Base-by-base conservation (phyloP, 148 eudicot species). In the Gaultheria prostrata region DNA sequence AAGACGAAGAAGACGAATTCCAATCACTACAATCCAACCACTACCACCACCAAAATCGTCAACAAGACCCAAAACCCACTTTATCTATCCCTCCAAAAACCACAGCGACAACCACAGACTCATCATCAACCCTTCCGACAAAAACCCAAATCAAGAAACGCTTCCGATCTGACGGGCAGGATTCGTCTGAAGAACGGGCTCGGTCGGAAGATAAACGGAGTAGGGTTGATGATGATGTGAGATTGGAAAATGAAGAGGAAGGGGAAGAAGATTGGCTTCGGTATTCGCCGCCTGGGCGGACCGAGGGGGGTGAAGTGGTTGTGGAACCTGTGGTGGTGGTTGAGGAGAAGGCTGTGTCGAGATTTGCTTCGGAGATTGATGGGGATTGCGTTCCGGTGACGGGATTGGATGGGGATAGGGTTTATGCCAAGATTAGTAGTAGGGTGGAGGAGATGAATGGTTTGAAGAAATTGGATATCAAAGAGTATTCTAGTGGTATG, bases 381-480 rank as follows among this genome's bases (percentile, higher is more conserved):
- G 99, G 99, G 11, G 95, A 94, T 67, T 94, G 87, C 71, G 81
- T 94, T 80, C 94, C 99, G 10, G 92, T 96, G 80, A 96, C 98
- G 5, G 98, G 92, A 2, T 89, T 91, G 10, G 90, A 85, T 82
- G 98, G 94, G 33, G 95, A 93, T 71, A 90, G 99, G 88, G 98
- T 96, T 43, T 96, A 96, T 70, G 99, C 98, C 18, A 96, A 90
- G 91, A 85, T 93, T 53, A 82, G 82, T 80, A 30, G 72, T 13
- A 67, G 88, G 73, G 85, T 59, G 21, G 90, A 86, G 83, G 80
- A 57, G 77, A 83, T 83, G 32, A 84, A 79, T 49, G 69, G 85
- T 35, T 26, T 63, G 76, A 88, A 85, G 87, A 86, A 84, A 59
- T 48, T 87, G 71, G 82, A 61, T 39, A 8, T 81, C 70, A 88